These are phyloP conservation scores for Dactylellina leptospora DNA, from an alignment of 2,329 filamentous ascomycete species.

Conservation along the genomic window DNA sequence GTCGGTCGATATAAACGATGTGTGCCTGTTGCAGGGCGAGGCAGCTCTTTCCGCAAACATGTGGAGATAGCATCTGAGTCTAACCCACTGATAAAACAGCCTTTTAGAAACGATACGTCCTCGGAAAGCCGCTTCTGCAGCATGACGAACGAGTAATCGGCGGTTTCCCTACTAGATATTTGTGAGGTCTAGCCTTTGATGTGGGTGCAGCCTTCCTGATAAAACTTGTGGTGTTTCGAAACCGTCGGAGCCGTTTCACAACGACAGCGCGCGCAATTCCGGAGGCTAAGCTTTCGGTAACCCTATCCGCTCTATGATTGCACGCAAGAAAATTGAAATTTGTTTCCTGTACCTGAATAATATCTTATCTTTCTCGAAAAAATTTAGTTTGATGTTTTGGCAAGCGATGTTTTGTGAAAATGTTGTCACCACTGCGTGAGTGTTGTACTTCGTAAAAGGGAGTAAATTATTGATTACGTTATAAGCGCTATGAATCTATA, in stretches of 20 bases:
- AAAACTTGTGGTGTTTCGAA: constrained; percentile 52
- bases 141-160: constrained; percentile 3
- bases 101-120: constrained; percentile 12
- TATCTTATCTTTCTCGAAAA: too few relatives aligned
- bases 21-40: too few relatives aligned
- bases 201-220: constrained; percentile 31
- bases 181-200: constrained; percentile 11
- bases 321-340: neutral
- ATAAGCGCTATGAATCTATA: constrained; percentile 53
- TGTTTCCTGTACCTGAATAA: constrained; percentile 11
- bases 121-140: constrained; percentile 32
- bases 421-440: constrained; percentile 9
- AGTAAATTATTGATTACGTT: constrained; percentile 46
- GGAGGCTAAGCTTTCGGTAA: constrained; percentile 21
- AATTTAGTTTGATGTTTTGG: too few relatives aligned
- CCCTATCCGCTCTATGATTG: too few relatives aligned
- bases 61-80: constrained; percentile 19
- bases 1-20: constrained; percentile 37
- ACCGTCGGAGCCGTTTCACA: constrained; percentile 51
- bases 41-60: constrained; percentile 35
- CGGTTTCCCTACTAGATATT: constrained; percentile 10
- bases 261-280: constrained; percentile 26
- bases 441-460: neutral
- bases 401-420: too few relatives aligned
- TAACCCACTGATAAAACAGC: constrained; percentile 27